Evolutionary conservation across 768 basidiomycete genomes (phyloP), one percentile per base, ranked within the genome.

Genomic region (Tulasnella sp.): DNA sequence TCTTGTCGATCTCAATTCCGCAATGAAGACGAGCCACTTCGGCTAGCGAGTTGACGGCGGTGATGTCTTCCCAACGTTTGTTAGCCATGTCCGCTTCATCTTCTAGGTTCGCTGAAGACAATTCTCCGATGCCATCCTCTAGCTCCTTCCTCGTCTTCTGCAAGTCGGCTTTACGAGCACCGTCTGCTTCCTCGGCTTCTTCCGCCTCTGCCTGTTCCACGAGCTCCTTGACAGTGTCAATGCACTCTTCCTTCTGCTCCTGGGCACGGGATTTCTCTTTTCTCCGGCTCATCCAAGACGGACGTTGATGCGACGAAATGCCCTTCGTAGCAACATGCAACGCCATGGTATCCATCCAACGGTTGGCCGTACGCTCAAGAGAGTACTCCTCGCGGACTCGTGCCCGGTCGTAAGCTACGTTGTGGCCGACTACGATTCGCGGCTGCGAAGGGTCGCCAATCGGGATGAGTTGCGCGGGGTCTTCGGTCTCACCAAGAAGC

Each of bases 261-360:
- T 86, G 81, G 79, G 87, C 88, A 51, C 84, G 85, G 71, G 87
- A 87, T 82, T 92, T 91, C 57, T 87, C 85, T 83, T 96, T 97
- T 75, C 91, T 88, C 82, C 95, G 90, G 82, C 91, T 91, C 86
- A 90, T 90, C 97, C 97, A 99, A 2, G 91, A 92, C 0, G 95
- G 95, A 1, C 96, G 91, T 83, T 99, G 98, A 81, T 95, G 93
- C 0, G 94, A 95, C 0, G 96, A 96, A 77, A 99, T 96, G 9
- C 98, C 96, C 79, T 92, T 93, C 13, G 95, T 92, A 11, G 98
- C 95, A 73, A 96, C 92, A 83, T 99, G 97, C 7, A 99, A 86
- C 0, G 95, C 90, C 90, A 99, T 94, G 0, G 97, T 99, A 83
- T 99, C 97, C 72, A 98, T 84, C 83, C 93, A 99, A 7, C 96